phyloP scores from a whole-genome alignment of 345 rosid genomes.

The Gossypium longicalyx region DNA sequence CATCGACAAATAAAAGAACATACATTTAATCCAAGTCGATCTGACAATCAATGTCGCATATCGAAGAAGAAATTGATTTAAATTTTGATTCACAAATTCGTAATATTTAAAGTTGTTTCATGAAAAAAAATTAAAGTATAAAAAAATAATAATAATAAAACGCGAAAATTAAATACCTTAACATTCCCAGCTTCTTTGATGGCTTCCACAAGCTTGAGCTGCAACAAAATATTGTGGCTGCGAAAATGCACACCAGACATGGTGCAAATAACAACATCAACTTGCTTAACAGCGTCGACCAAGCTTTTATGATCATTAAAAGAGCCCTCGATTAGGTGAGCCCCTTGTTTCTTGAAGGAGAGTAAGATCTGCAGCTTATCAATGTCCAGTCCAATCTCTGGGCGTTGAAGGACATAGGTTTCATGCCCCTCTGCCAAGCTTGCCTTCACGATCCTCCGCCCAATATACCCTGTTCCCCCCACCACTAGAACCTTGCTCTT shows the following conservation, averaged over 20 bases:
- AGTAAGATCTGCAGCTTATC: slow-evolving; percentile 53
- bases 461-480: slow-evolving; percentile 61
- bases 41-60: too few relatives aligned
- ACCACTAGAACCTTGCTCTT: slow-evolving; percentile 56
- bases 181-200: slow-evolving; percentile 65
- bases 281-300: slow-evolving; percentile 46
- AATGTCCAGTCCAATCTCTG: slow-evolving; percentile 56
- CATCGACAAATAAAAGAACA: too few relatives aligned
- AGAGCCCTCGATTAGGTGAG: slow-evolving; percentile 41
- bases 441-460: slow-evolving; percentile 52
- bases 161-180: slow-evolving; percentile 29
- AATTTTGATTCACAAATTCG: too few relatives aligned
- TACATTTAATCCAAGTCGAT: too few relatives aligned
- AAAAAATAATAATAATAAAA: too few relatives aligned
- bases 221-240: slow-evolving; percentile 47
- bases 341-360: slow-evolving; percentile 53
- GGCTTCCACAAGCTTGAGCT: slow-evolving; percentile 59
- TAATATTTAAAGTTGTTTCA: too few relatives aligned
- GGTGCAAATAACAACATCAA: slow-evolving; percentile 58
- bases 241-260: slow-evolving; percentile 63
- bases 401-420: slow-evolving; percentile 53
- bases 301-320: slow-evolving; percentile 43
- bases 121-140: too few relatives aligned
- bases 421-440: slow-evolving; percentile 49
- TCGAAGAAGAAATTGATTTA: too few relatives aligned